Base-by-base conservation (phyloP, 2,329 filamentous ascomycete species). In the Hymenoscyphus fraxineus region DNA sequence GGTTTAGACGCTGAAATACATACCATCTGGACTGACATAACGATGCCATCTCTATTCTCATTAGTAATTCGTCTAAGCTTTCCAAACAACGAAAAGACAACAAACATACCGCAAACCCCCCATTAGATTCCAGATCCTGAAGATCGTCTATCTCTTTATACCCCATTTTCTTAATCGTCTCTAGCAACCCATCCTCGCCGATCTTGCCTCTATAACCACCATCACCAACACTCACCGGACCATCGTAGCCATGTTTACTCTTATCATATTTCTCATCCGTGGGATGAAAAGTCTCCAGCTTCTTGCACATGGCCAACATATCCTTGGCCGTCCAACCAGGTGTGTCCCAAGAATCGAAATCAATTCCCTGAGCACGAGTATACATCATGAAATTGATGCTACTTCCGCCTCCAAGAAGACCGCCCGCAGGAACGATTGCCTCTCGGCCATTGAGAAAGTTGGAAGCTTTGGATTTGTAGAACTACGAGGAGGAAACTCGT, bases 371-470 rank as follows among this genome's bases (percentile, higher is more conserved):
- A 13, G 77, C 78, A 35, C 80, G 73, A 2, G 78, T 79, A 68
- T 81, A 81, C 58, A 84, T 82, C 82, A 86, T 83, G 67, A 82
- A 84, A 67, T 88, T 87, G 58, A 88, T 79, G 0, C 83, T 83
- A 16, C 81, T 84, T 6, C 86, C 86, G 6, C 88, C 88, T 19
- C 88, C 88, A 0, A 91, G 78, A 0, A 85, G 81, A 31, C 81
- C 79, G 9, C 77, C 78, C 4, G 70, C 68, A 0, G 77, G 77
- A 1, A 81, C 75, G 16, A 80, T 74, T 1, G 73, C 76, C 63
- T 78, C 77, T n/a, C 82, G 75, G 15, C 78, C 77, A 57, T 77
- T 80, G 2, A 85, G 77, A 27, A 81, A 70, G 41, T 79, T 73
- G 0, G 79, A 78, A 38, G 79, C 71, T 51, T 80, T 81, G 2